phyloP scores from a whole-genome alignment of 805 yeast species.

The Suhomyces vadensis region DNA sequence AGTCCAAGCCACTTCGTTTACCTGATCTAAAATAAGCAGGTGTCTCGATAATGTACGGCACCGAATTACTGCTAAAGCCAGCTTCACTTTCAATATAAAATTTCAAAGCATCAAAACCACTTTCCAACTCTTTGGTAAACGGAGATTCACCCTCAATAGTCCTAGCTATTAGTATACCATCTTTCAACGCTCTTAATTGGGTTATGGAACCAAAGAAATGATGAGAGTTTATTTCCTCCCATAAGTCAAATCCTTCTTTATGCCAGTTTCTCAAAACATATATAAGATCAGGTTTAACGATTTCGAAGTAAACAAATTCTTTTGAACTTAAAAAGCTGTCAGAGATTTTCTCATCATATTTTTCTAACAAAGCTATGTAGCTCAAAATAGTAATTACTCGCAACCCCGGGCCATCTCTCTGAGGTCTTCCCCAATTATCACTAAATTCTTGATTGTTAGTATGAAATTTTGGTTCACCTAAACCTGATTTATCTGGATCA shows the following conservation, averaged over 20 bases:
- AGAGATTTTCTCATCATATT: slow-evolving; percentile 23
- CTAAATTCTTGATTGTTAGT: slow-evolving; percentile 64
- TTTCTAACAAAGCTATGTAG: slow-evolving; percentile 48
- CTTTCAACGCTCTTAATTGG: slow-evolving; percentile 66
- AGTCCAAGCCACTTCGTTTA: slow-evolving; percentile 71
- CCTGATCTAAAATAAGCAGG: slow-evolving; percentile 47
- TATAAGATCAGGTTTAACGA: slow-evolving; percentile 68
- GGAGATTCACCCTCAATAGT: slow-evolving; percentile 22
- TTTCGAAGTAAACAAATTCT: slow-evolving; percentile 47
- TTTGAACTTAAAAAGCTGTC: slow-evolving; percentile 30
- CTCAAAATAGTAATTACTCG: slow-evolving; percentile 64
- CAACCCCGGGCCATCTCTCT: slow-evolving; percentile 91
- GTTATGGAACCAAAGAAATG: slow-evolving; percentile 81
- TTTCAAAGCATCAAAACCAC: slow-evolving; percentile 35
- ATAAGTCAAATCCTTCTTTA: slow-evolving; percentile 72
- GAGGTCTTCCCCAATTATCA: slow-evolving; percentile 91
- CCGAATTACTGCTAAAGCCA: slow-evolving; percentile 35
- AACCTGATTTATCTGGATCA: slow-evolving; percentile 45
- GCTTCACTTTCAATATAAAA: slow-evolving; percentile 40
- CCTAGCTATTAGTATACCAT: slow-evolving; percentile 49
- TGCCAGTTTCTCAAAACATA: slow-evolving; percentile 67
- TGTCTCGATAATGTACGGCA: slow-evolving; percentile 69
- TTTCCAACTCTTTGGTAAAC: slow-evolving; percentile 30
- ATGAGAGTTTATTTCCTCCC: slow-evolving; percentile 82
- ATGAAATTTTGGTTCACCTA: slow-evolving; percentile 90